Base-by-base conservation (phyloP, 495 filamentous ascomycete species). In the Lepraria neglecta region DNA sequence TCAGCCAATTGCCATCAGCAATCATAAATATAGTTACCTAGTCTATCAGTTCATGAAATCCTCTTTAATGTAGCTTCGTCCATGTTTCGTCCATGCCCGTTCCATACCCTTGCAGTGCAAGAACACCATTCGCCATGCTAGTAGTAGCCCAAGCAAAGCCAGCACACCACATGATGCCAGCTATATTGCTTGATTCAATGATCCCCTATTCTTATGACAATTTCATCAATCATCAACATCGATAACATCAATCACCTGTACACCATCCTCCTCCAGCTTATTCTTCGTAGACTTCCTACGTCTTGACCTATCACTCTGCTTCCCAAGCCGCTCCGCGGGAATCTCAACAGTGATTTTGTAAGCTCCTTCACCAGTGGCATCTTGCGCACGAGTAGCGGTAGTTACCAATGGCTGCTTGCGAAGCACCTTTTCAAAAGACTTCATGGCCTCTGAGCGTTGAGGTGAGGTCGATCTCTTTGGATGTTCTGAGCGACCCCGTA, bases 161-260 rank as follows among this genome's bases (percentile, higher is more conserved):
- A 38, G 4, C n/a, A 35, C 31, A 33, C 51, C 35, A 38, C 35
- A 38, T 38, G 12, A 38, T 38, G 35, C 35, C 4, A 38, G 35
- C 35, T 38, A 38, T 38, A 38, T 38, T 6, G 35, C 35, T 38
- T 38, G 7, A 9, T 9, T 10, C 35, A 38, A 38, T 38, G 7
- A 12, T 38, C 35, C 35, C 7, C 7, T 38, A 35, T 19, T 6
- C 21, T n/a, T 27, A 1, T 38, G 21, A 3, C 42, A 30, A 6
- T n/a, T 15, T 19, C 47, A 53, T 53, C 38, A 60, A 24, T 60
- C 58, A 44, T 60, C 51, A 54, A 54, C 28, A 19, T 54, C 17
- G 31, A 54, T 54, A 19, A 54, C 30, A 54, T 54, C 58, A 45
- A 60, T 60, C 7, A 53, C 54, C 40, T 56, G 54, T 10, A 44